Percentiles rank a stretch among this genome's conserved stretches.
These are phyloP conservation scores for Pulveroboletus sp. DNA, from an alignment of 768 basidiomycete genomes.

Conservation along the genomic window DNA sequence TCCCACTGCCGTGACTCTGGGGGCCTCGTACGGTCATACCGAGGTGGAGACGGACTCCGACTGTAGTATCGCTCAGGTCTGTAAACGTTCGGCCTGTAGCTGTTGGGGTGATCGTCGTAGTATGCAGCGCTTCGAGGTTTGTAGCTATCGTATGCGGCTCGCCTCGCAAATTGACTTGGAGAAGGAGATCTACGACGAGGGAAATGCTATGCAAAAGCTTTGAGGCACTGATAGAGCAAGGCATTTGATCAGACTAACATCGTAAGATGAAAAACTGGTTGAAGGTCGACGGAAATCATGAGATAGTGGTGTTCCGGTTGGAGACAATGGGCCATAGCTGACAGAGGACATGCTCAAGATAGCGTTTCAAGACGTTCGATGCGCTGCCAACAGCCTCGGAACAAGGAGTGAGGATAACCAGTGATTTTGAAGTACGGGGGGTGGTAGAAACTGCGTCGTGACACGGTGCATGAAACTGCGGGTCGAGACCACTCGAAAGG, in stretches of 20 bases:
- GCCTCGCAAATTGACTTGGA: slow-evolving; percentile 43
- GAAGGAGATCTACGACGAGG: slow-evolving; percentile 49
- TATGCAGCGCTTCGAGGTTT: slow-evolving; percentile 37
- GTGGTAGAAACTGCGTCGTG: neutral
- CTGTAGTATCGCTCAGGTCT: slow-evolving; percentile 36
- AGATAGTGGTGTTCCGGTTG: slow-evolving; percentile 21
- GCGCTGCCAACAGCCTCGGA: slow-evolving; percentile 5
- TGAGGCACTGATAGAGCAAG: slow-evolving; percentile 16
- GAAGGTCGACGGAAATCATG: slow-evolving; percentile 29
- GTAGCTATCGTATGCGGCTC: slow-evolving; percentile 52
- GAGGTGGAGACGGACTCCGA: slow-evolving; percentile 54
- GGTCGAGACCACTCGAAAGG: slow-evolving; percentile 2
- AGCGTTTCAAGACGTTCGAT: slow-evolving; percentile 1
- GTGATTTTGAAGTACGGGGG: slow-evolving; percentile 3
- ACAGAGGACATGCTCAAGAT: slow-evolving; percentile 25
- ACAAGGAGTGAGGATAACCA: neutral
- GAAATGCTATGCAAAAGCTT: slow-evolving; percentile 22
- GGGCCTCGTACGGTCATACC: slow-evolving; percentile 40
- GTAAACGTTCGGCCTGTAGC: slow-evolving; percentile 42
- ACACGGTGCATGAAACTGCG: slow-evolving; percentile 5
- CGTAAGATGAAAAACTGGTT: slow-evolving; percentile 24
- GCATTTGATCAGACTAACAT: slow-evolving; percentile 31
- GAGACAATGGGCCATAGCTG: slow-evolving; percentile 26
- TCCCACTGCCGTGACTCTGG: slow-evolving; percentile 48
- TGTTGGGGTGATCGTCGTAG: slow-evolving; percentile 41